Base-by-base conservation (phyloP, 1,284 basidiomycete genomes). In the Apiotrichum siamense region DNA sequence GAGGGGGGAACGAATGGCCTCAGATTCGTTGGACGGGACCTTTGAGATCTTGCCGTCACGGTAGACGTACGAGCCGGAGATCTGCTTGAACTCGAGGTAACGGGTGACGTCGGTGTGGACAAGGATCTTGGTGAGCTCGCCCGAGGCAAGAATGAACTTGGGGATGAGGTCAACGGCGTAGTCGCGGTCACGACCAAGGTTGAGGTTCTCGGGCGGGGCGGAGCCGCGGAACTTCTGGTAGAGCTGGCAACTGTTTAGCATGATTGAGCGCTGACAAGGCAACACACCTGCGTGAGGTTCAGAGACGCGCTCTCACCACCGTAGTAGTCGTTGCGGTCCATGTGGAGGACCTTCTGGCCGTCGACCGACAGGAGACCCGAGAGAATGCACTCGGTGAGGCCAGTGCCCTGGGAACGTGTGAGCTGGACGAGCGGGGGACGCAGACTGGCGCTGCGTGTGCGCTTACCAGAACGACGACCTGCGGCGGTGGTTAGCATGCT, bases 71-170 rank as follows among this genome's bases (percentile, higher is more conserved):
- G 88, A 93, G 49, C 94, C 96, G 2, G 96, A 91, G 75, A 99
- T 97, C 78, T 97, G 94, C 80, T 98, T 98, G 81, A 98, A 98
- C 75, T 98, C 96, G 69, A 99, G 86, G 78, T 99, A 99, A 57
- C 93, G 86, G 31, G 90, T 96, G 58, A 99, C 96, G 71, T 98
- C 93, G 63, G 96, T 98, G 79, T 98, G 94, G 42, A 98, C 93
- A 58, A 99, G 86, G 75, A 99, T 98, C 75, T 87, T 88, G 53
- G 93, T 97, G 68, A 99, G 85, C 76, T 97, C 94, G 55, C 96
- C 96, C 24, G 91, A 94, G 32, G 96, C 88, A 70, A 98, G 93
- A 79, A 98, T 98, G 79, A 94, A 94, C 77, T 92, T 91, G 69
- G 89, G 77, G 65, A 96, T 86, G 58, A 97, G 83, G 78, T 97